A percentile compares a stretch with the other conserved stretches of the same genome.
Evolutionary conservation across 2,329 filamentous ascomycete genomes (phyloP).

Genomic region (Chalara sp.): DNA sequence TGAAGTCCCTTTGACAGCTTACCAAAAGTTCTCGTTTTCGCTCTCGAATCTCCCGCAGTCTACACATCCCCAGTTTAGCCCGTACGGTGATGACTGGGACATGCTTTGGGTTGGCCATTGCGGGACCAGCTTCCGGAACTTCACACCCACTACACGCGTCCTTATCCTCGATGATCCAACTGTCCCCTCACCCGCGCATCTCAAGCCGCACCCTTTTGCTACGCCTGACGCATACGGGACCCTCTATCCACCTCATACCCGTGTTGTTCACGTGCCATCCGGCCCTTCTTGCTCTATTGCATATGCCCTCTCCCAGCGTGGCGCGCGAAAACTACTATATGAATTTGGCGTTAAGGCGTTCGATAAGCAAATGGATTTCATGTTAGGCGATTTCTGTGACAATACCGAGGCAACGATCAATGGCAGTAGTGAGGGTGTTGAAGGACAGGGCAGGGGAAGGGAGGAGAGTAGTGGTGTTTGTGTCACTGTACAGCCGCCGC

Average conservation of each 20-base stretch:
- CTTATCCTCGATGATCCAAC: neutral
- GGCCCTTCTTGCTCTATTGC: constrained; percentile 2
- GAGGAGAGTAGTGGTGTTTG: neutral
- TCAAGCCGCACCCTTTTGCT: neutral
- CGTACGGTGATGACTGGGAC: constrained; percentile 4
- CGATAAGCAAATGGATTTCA: constrained; percentile 2
- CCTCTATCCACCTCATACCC: neutral
- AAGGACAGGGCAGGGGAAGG: neutral
- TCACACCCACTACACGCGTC: neutral
- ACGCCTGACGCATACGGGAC: neutral
- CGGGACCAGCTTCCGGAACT: neutral
- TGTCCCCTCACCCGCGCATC: neutral
- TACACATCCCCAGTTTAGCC: neutral
- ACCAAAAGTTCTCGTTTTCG: neutral
- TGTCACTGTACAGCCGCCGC: neutral
- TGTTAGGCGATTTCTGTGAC: constrained; percentile 7
- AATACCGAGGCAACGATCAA: neutral
- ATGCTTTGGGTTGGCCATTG: constrained; percentile 1
- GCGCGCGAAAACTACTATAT: constrained; percentile 4
- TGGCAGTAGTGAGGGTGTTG: neutral
- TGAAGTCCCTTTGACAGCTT: no score
- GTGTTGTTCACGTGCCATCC: neutral
- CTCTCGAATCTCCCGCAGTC: neutral
- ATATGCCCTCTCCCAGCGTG: constrained; percentile 6
- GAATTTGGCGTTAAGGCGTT: neutral